Evolutionary conservation across 192 early-diverging fungal species (phyloP), one percentile per base, ranked within the genome.

Genomic region (Coemansia sp.): DNA sequence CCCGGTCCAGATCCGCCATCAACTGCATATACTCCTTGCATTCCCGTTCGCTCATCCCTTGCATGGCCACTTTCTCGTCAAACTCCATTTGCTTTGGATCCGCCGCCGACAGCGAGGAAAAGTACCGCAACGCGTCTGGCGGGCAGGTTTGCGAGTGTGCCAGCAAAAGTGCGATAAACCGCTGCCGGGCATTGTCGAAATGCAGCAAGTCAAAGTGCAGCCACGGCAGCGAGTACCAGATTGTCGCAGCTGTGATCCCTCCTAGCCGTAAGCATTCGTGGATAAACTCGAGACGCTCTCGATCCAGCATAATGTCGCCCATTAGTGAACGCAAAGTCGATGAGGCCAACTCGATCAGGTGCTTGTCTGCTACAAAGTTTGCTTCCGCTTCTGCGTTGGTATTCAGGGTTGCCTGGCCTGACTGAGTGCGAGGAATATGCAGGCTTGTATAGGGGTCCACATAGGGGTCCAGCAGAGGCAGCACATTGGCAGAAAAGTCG

Each of bases 161-260:
- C 41, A 72, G 50, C 21, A 72, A 32, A 54, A 66, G 56, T 0
- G 63, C 54, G 1, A 66, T 62, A 30, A 72, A 55, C 40, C 54
- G 58, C 40, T 61, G 63, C 20, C 69, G 58, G 23, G 58, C 63
- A 15, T 38, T 40, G 15, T 72, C 69, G 39, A 53, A 72, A 31
- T 68, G 59, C 60, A 74, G 18, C 30, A 60, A 20, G 7, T 67
- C 71, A 20, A 56, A 63, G 11, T 73, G 71, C 20, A 74, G 57
- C 56, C 60, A 74, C 15, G 60, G 53, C 12, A 67, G 49, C 0
- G 30, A 40, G 43, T 68, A 64, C 71, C 71, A 74, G 3, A 74
- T 40, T 2, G 64, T 56, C 5, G 71, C 71, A 0, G 71, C 71
- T 0, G 71, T 56, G 11, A 62, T 43, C 0, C 71, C 65, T 9